Base-by-base conservation (phyloP, 495 filamentous ascomycete species). In the Amphirosellinia nigrospora region DNA sequence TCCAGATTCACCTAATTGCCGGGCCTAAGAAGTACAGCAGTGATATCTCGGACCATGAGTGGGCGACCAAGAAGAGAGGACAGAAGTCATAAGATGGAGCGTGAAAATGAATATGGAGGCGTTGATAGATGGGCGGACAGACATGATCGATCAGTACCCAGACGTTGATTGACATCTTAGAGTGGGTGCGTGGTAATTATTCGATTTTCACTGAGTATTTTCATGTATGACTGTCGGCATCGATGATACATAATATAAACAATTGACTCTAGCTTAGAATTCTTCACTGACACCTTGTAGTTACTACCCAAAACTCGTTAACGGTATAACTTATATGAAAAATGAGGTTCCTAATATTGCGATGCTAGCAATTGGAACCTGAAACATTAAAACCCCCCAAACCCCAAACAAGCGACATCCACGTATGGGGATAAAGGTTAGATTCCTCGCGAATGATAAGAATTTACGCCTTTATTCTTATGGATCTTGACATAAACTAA, bases 21-120 rank as follows among this genome's bases (percentile, higher is more conserved):
- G 79, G 79, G 2, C 73, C 69, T 2, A 72, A 55, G 48, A 75
- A 62, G 11, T 59, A 62, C 39, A 72, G 68, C 43, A 81, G 79
- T 50, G 77, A 81, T 36, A 80, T 80, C 39, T 61, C 72, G 19
- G 72, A 77, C 26, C 75, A 81, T 58, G 75, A 26, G 72, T 63
- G 3, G 76, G 72, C 1, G 72, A 52, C n/a, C 62, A 74, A 52
- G 61, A 70, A 50, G 46, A 66, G 36, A 55, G 61, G 56, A 77
- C 75, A 7, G 72, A 77, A 59, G 71, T 76, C 39, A 15, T 78
- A 2, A 50, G 79, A 55, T 78, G 73, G 65, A 79, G 76, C 56
- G 78, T 81, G 56, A 70, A 74, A 70, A 62, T 79, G 74, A 81
- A 81, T 30, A 62, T 69, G 0, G 72, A 79, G 6, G 72, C 60